phyloP scores from a whole-genome alignment of 2,329 filamentous ascomycete genomes.

The Nothomitra cinnamomea region DNA sequence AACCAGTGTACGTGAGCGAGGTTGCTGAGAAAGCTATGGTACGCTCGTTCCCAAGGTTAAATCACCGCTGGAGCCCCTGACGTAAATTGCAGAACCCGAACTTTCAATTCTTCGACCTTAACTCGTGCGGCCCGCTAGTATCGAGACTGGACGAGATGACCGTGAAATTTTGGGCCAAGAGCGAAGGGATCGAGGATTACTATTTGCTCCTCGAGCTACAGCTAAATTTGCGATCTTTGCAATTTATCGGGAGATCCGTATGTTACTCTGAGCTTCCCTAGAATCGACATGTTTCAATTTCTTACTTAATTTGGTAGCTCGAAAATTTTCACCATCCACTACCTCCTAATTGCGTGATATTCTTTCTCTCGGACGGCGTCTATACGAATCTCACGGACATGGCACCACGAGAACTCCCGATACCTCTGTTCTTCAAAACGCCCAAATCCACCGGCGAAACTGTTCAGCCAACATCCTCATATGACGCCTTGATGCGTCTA shows the following conservation, averaged over 20 bases:
- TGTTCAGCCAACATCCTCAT: conserved; percentile 55
- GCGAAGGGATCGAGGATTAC: conserved; percentile 33
- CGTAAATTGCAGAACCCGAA: conserved; percentile 48
- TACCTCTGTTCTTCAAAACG: conserved; percentile 16
- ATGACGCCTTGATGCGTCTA: conserved; percentile 74
- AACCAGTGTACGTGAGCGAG: conserved; percentile 86
- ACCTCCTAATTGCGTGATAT: conserved; percentile 66
- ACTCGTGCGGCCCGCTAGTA: conserved; percentile 40
- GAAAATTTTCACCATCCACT: conserved; percentile 52
- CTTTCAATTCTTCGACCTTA: conserved; percentile 71
- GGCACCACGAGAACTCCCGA: conserved; percentile 26
- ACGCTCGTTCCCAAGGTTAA: neutral
- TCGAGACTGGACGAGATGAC: conserved; percentile 48
- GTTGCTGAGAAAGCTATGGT: conserved; percentile 53
- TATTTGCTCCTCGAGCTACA: conserved; percentile 55
- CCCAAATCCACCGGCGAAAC: conserved; percentile 28
- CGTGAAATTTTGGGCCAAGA: conserved; percentile 58
- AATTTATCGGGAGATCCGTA: conserved; percentile 55
- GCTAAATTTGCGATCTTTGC: conserved; percentile 53
- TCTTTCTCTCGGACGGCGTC: conserved; percentile 72
- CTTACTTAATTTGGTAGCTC: conserved; percentile 18
- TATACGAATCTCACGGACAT: conserved; percentile 62
- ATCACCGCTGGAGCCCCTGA: neutral
- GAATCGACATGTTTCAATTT: neutral
- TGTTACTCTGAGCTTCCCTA: conserved; percentile 11